Percentiles rank a stretch among this genome's conserved stretches.
Conservation (phyloP, 371 early-diverging fungal genomes). For the Lichtheimia ramosa region DNA sequence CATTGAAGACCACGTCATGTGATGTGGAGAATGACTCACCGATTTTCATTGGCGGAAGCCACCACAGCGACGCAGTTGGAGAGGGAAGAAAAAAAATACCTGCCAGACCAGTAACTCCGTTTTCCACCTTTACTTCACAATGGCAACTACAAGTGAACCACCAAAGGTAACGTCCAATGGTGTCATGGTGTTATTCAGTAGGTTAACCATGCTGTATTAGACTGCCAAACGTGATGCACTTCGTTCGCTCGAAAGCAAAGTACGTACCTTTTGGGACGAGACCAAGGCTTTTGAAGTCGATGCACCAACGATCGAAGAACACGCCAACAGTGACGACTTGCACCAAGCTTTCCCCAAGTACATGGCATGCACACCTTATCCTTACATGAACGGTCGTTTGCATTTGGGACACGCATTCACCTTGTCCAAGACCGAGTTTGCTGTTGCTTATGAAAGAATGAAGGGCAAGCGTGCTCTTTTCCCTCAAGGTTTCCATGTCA, state of each 20-base stretch:
- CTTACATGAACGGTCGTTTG: conserved; percentile 99
- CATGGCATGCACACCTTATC: conserved; percentile 98
- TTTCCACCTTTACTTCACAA: not conserved
- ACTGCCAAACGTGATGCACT: conserved; percentile 86
- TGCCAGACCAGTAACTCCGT: too few species aligned
- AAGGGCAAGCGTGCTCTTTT: conserved; percentile 96
- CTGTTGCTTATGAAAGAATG: conserved; percentile 91
- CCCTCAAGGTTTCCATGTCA: conserved; percentile 99
- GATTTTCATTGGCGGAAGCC: too few species aligned
- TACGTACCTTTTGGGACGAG: conserved; percentile 84
- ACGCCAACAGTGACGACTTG: conserved; percentile 49
- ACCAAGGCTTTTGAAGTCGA: conserved; percentile 81
- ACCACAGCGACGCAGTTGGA: too few species aligned
- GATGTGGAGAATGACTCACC: too few species aligned
- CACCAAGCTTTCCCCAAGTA: conserved; percentile 84
- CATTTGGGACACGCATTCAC: conserved; percentile 99
- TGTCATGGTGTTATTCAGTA: not conserved
- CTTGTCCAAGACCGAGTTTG: conserved; percentile 97
- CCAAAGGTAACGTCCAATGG: conserved; percentile 4
- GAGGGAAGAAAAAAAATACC: too few species aligned
- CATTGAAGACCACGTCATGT: too few species aligned
- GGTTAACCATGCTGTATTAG: conserved; percentile 16
- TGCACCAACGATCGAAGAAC: conserved; percentile 78
- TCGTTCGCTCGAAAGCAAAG: conserved; percentile 72
- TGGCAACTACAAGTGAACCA: conserved; percentile 14